Evolutionary conservation across 345 rosid genomes (phyloP), one percentile per base, ranked within the genome.

Genomic region (sweet orange (Citrus sinensis)): DNA sequence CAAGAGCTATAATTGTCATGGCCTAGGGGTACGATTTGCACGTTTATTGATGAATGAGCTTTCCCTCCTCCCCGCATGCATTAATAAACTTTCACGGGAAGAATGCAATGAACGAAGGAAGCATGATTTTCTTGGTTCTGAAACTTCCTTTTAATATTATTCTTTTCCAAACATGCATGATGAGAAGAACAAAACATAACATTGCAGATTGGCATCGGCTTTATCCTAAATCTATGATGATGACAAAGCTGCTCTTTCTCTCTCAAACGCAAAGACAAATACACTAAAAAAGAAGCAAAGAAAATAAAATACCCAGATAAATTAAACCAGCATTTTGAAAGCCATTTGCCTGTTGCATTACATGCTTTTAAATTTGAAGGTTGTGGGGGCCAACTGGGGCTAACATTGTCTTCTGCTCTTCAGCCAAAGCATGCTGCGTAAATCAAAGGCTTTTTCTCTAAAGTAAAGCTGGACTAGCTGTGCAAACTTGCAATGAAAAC

Each of bases 41-140:
- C 78, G 71, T 64, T 75, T 75, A 65, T 75, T n/a, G 62, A 75
- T 75, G 71, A 71, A 64, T 49, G 62, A 16, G 78, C 63, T 13
- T 32, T 51, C 65, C 51, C 71, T 35, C 40, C 40, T 25, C 71
- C 71, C 7, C 71, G 78, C 78, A 75, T 75, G 78, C 78, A 65
- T 75, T 42, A 64, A 63, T 16, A 59, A 73, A 29, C 16, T 42
- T 60, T 35, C 70, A 75, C 60, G 68, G 70, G 61, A 64, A 51
- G 37, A 62, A 35, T 10, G 51, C 16, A 11, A 13, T 46, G 51
- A 46, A 46, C 51, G 17, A 46, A 30, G 58, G 14, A 27, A 64
- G 78, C 78, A 75, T 65, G 71, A 64, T 51, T 22, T 75, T 73
- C 76, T 58, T 73, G 65, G 76, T n/a, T 73, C 76, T 35, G 54